phyloP scores from a whole-genome alignment of 164 flowering plant species.

The Aristolochia contorta region DNA sequence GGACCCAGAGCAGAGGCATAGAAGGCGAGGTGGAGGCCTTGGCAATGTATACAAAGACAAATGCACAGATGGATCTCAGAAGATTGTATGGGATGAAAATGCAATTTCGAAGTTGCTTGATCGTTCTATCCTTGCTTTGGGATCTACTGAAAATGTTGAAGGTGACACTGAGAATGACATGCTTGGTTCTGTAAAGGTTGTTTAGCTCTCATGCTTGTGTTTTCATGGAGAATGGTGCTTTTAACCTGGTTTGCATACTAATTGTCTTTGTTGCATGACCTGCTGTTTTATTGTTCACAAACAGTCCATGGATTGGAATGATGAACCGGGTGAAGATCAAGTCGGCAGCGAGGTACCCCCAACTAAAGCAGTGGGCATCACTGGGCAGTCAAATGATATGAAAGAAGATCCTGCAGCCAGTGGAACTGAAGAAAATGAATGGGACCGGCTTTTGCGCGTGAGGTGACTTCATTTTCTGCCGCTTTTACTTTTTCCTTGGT shows the following conservation, averaged over 20 bases:
- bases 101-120: slow-evolving; percentile 80
- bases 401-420: slow-evolving; percentile 40
- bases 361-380: slow-evolving; percentile 29
- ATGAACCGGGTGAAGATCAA: slow-evolving; percentile 73
- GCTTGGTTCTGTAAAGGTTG: slow-evolving; percentile 98
- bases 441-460: slow-evolving; percentile 87
- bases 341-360: slow-evolving; percentile 41
- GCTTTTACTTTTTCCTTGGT: neutral
- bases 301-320: slow-evolving; percentile 95
- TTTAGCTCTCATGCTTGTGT: neutral
- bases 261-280: too few species aligned
- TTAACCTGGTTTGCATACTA: neutral
- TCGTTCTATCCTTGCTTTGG: slow-evolving; percentile 65
- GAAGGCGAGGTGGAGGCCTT: slow-evolving; percentile 68
- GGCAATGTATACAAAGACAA: slow-evolving; percentile 83
- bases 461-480: slow-evolving; percentile 33
- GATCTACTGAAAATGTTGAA: slow-evolving; percentile 49
- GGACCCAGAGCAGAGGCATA: slow-evolving; percentile 55
- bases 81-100: slow-evolving; percentile 89
- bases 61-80: slow-evolving; percentile 44
- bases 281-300: neutral
- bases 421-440: slow-evolving; percentile 81
- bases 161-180: slow-evolving; percentile 82
- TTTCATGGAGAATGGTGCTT: neutral
- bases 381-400: slow-evolving; percentile 43